Evolutionary conservation across 2,329 filamentous ascomycete genomes (phyloP).

Genomic region (Venturia aucupariae): DNA sequence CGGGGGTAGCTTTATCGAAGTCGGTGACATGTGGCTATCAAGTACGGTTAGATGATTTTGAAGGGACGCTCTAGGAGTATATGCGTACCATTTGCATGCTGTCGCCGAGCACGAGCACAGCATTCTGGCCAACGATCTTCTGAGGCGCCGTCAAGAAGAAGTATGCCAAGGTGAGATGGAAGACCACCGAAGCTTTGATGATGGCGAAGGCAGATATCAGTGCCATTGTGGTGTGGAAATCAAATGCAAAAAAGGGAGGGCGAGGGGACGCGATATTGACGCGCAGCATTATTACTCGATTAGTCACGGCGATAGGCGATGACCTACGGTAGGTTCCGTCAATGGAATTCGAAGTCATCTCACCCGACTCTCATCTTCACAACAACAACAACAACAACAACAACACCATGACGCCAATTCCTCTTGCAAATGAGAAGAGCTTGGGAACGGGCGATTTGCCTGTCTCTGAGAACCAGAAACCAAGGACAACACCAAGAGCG

Average conservation of each 20-base stretch:
- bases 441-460: neutral
- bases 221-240: conserved; percentile 51
- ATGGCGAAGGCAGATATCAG: conserved; percentile 72
- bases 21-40: conserved; percentile 53
- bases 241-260: neutral
- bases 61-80: conserved; percentile 6
- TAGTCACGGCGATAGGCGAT: neutral
- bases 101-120: conserved; percentile 75
- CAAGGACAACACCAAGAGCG: neutral
- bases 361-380: neutral
- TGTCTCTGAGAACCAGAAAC: neutral
- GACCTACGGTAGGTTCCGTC: no score
- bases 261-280: neutral
- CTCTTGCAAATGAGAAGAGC: neutral
- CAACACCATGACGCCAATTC: neutral
- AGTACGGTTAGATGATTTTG: conserved; percentile 10
- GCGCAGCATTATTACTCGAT: neutral
- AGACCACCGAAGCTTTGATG: conserved; percentile 71
- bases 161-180: conserved; percentile 75
- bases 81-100: conserved; percentile 64
- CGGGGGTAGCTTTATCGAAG: conserved; percentile 60
- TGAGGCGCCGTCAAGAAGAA: conserved; percentile 70
- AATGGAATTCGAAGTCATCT: no score
- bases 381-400: neutral
- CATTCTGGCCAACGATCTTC: conserved; percentile 64